Evolutionary conservation across 2,329 filamentous ascomycete genomes (phyloP), one percentile per base, ranked within the genome.

Genomic region (Thielaviopsis populi): DNA sequence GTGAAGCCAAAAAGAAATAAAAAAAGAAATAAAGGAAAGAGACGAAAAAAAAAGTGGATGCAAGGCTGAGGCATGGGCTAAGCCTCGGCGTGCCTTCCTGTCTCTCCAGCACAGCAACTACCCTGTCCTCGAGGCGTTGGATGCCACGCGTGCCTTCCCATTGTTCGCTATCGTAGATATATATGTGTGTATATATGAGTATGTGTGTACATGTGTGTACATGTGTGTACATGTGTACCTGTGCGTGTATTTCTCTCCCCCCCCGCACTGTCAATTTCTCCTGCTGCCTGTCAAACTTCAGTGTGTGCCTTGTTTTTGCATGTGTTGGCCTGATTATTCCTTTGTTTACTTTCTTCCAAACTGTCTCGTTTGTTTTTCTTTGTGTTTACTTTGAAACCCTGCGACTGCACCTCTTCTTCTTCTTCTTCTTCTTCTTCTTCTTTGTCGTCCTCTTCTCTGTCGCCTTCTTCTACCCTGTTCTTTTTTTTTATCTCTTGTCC

Each of bases 121-220:
- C 42, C 8, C 42, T 37, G 6, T 37, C 10, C 33, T 37, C 33
- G 33, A 37, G 33, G 33, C 33, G 33, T 37, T 37, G 33, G 5
- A 37, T 37, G 33, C 15, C 53, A 56, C 53, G 53, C 53, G 53
- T 56, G 53, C 53, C 53, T 56, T 56, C 53, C 53, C 53, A 13
- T 24, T 56, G 53, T 8, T 17, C n/a, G n/a, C n/a, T n/a, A n/a
- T n/a, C n/a, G n/a, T n/a, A n/a, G n/a, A n/a, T n/a, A 24, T 27
- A 24, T 6, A 22, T 22, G 15, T 53, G 48, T 53, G 33, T 24
- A n/a, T 11, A 41, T 10, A 59, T 13, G 6, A 53, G 50, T 37
- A 37, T 33, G 30, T 56, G 11, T n/a, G 48, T 53, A 30, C 43
- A 22, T 46, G 43, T 8, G 43, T 46, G 6, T 46, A 6, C 8